These are phyloP conservation scores for Nakaseomyces glabratus DNA, from an alignment of 1,139 yeast species.

Conservation along the genomic window DNA sequence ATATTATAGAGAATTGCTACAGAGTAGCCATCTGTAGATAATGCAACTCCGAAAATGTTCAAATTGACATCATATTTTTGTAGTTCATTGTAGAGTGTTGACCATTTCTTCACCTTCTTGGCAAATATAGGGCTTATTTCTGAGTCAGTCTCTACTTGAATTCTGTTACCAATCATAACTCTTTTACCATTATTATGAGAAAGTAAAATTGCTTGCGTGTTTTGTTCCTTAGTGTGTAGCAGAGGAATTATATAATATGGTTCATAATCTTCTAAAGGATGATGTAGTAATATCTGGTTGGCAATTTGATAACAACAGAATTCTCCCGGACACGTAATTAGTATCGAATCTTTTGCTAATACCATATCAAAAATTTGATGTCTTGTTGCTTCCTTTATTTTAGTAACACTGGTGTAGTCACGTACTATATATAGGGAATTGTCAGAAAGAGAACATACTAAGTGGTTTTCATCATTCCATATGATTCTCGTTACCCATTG, in stretches of 20 bases:
- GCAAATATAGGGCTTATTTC: conserved; percentile 24
- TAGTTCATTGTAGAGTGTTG: conserved; percentile 22
- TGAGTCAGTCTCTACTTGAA: conserved; percentile 16
- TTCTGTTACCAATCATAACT: conserved; percentile 11
- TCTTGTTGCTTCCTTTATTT: conserved; percentile 14
- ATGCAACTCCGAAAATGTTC: conserved; percentile 27
- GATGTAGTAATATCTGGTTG: conserved; percentile 16
- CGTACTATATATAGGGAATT: conserved; percentile 15
- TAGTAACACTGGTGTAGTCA: too few relatives aligned
- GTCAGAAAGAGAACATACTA: conserved; percentile 8
- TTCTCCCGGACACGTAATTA: conserved; percentile 17
- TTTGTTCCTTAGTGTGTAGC: conserved; percentile 7
- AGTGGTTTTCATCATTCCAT: conserved; percentile 13
- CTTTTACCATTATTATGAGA: conserved; percentile 19
- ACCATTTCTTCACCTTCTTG: conserved; percentile 26
- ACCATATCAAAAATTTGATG: conserved; percentile 20
- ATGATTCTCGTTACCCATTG: conserved; percentile 22
- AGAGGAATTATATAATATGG: conserved; percentile 22
- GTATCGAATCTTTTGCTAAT: conserved; percentile 12
- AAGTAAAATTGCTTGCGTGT: conserved; percentile 15
- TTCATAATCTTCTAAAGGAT: conserved; percentile 11
- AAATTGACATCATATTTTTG: conserved; percentile 25
- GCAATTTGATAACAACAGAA: conserved; percentile 12
- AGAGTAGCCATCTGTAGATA: conserved; percentile 30
- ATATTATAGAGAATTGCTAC: conserved; percentile 32